Evolutionary conservation across 2,329 filamentous ascomycete species (phyloP), one percentile per base, ranked within the genome.

Genomic region (Aspergillus awamori): DNA sequence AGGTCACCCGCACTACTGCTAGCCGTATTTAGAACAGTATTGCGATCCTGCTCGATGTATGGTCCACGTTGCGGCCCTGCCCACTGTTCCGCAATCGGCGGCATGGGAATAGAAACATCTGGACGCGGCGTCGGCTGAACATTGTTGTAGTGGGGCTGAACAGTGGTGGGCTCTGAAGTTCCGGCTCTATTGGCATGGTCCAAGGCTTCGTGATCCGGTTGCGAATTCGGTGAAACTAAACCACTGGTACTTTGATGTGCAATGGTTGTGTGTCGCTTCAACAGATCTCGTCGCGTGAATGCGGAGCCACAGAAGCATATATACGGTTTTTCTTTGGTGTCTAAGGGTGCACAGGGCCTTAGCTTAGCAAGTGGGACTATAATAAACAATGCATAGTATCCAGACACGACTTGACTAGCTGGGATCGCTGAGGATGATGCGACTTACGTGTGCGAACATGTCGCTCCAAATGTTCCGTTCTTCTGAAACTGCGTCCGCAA

Each of bases 321-420:
- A 57, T 74, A 75, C 17, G 73, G 73, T 54, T 75, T 75, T 61
- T 75, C 73, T 53, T 75, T 75, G 24, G 73, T 75, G 60, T 75
- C 73, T 75, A 58, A 24, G 22, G 39, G 55, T 30, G 47, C 53
- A 53, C 68, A 20, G 57, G 24, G 45, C 13, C 13, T 51, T 28
- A 48, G n/a, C 22, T 36, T 36, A 36, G 11, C 33, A 36, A 13
- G 11, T 10, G 6, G 13, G 1, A 26, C 8, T 13, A 22, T 4
- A 11, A 2, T 45, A 6, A 2, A 13, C 20, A 24, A 20, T 22
- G 36, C 17, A 26, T 24, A 8, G 33, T 0, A 53, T 38, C 10
- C 51, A 22, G 13, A 24, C 17, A 53, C 13, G 7, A 26, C 38
- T 17, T 8, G 15, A 8, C 22, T 20, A 28, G 41, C 41, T 22